These are phyloP conservation scores for Xylariaceae sp. DNA, from an alignment of 2,329 filamentous ascomycete species.

Conservation along the genomic window DNA sequence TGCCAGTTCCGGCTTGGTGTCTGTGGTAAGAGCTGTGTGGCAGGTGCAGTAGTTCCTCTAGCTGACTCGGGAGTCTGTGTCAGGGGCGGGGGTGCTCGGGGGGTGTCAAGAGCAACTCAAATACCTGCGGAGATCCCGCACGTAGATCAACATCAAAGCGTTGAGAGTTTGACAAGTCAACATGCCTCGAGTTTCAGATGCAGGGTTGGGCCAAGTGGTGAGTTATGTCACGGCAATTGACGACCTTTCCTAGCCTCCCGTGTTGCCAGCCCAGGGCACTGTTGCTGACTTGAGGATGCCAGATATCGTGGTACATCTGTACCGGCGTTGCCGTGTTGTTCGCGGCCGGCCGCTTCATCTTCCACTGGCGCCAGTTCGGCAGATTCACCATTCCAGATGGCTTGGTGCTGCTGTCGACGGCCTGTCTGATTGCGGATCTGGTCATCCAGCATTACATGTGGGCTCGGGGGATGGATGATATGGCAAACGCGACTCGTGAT, in stretches of 20 bases:
- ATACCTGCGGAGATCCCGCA: too few species aligned
- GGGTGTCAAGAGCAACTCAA: too few species aligned
- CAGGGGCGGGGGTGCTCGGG: too few species aligned
- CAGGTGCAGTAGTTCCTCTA: too few species aligned
- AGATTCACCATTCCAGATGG: slow-evolving; percentile 23
- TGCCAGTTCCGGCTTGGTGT: too few species aligned
- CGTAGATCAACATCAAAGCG: too few species aligned
- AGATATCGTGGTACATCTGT: slow-evolving; percentile 15
- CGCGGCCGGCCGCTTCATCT: slow-evolving; percentile 20
- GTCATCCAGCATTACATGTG: slow-evolving; percentile 23
- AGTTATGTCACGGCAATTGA: too few species aligned
- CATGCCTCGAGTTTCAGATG: too few species aligned
- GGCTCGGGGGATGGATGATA: slow-evolving; percentile 22
- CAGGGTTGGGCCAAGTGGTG: slow-evolving; percentile 1
- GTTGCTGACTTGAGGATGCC: background rate
- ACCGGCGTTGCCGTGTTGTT: slow-evolving; percentile 18
- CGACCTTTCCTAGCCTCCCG: too few species aligned
- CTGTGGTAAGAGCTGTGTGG: too few species aligned
- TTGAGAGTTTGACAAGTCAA: too few species aligned
- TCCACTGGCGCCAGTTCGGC: slow-evolving; percentile 21
- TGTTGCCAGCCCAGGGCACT: background rate
- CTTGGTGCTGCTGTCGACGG: slow-evolving; percentile 21
- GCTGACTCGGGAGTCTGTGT: too few species aligned
- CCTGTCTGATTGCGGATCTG: slow-evolving; percentile 25
- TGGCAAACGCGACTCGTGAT: slow-evolving; percentile 10